phyloP scores from a whole-genome alignment of 2,329 filamentous ascomycete genomes.

The Colletotrichum aenigma region DNA sequence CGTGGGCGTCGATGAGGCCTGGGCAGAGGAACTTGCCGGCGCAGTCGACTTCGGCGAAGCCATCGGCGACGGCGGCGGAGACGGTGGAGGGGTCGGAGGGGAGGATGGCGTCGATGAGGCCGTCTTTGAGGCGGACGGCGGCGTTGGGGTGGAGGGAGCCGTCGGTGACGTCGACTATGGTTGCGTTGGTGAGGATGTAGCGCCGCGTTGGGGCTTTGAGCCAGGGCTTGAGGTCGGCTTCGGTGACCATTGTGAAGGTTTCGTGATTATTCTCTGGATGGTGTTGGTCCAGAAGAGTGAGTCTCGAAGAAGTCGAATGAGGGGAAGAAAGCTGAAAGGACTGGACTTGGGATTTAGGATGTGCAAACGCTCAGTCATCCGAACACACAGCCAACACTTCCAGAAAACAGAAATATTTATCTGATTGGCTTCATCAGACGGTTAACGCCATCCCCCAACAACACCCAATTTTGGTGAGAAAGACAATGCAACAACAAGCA shows the following conservation, averaged over 20 bases:
- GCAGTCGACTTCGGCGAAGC: slow-evolving; percentile 28
- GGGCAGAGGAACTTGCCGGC: slow-evolving; percentile 29
- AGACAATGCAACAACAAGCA: not conserved
- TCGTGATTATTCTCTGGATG: not conserved
- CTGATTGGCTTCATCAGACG: not conserved
- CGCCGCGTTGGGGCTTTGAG: slow-evolving; percentile 29
- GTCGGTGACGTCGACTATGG: slow-evolving; percentile 42
- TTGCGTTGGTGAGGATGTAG: slow-evolving; percentile 47
- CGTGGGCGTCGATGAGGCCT: slow-evolving; percentile 32
- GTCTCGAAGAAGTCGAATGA: not conserved
- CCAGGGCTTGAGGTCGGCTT: slow-evolving; percentile 37
- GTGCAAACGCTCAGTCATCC: not conserved
- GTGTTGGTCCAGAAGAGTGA: not conserved
- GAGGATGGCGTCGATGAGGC: slow-evolving; percentile 34
- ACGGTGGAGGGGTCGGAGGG: not conserved
- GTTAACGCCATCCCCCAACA: not conserved
- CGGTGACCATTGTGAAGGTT: slow-evolving; percentile 23
- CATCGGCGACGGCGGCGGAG: slow-evolving; percentile 17
- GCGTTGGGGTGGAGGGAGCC: slow-evolving; percentile 33
- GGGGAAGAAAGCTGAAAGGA: not conserved
- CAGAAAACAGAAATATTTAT: not conserved
- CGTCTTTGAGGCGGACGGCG: slow-evolving; percentile 37
- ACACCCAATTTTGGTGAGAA: not conserved
- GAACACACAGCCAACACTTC: not conserved
- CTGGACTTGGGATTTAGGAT: not conserved